A percentile compares a stretch with the other conserved stretches of the same genome.
These are phyloP conservation scores for Phytopythium boreale DNA, from an alignment of 352 stramenopile genomes.

Conservation along the genomic window DNA sequence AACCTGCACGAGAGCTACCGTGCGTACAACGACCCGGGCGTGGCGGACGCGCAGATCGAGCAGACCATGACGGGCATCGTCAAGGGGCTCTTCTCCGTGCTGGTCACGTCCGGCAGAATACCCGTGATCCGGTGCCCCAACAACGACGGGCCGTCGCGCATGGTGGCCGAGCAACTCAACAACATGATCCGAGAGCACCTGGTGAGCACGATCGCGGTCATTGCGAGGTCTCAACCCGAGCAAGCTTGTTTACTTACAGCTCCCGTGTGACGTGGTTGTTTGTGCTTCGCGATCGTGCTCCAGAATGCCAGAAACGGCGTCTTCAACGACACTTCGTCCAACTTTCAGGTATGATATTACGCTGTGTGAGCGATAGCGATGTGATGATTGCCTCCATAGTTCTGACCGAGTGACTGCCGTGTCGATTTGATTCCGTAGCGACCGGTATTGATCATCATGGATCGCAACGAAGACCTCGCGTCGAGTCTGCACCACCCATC, in stretches of 20 bases:
- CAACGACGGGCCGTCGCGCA: conserved; percentile 93
- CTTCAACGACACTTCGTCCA: conserved; percentile 54
- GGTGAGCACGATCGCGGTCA: conserved; percentile 14
- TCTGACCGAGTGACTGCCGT: background rate
- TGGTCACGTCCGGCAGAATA: conserved; percentile 91
- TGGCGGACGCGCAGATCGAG: conserved; percentile 79
- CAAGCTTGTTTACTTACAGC: background rate
- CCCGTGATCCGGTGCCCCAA: conserved; percentile 95
- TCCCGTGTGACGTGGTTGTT: too few relatives aligned
- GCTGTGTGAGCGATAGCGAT: background rate
- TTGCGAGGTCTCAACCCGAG: background rate
- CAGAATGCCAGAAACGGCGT: conserved; percentile 62
- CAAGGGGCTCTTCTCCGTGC: conserved; percentile 90
- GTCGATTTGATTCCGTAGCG: conserved; percentile 37
- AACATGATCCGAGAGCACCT: conserved; percentile 76
- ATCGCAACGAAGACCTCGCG: conserved; percentile 96
- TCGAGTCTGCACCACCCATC: conserved; percentile 95
- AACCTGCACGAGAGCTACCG: conserved; percentile 92
- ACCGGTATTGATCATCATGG: conserved; percentile 96
- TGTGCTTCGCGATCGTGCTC: background rate
- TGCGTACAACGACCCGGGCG: conserved; percentile 90
- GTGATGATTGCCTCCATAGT: background rate
- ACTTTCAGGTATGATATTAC: conserved; percentile 53
- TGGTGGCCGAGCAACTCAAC: conserved; percentile 94
- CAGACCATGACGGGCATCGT: conserved; percentile 70